phyloP scores from a whole-genome alignment of 2,329 filamentous ascomycete genomes.

The Colletotrichum eremochloae region DNA sequence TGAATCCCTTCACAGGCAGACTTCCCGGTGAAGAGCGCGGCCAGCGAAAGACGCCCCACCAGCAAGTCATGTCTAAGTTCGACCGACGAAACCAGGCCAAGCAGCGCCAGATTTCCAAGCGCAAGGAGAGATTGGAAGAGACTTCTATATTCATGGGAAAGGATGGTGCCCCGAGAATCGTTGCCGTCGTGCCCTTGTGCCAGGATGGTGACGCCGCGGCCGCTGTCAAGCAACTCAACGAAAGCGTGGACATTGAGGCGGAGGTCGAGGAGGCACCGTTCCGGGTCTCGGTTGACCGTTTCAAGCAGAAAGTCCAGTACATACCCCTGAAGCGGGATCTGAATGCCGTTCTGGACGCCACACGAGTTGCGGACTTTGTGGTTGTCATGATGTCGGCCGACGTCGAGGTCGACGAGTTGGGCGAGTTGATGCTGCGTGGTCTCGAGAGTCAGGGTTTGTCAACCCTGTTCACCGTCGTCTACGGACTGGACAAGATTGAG shows the following conservation, averaged over 20 bases:
- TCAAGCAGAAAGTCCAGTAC: constrained; percentile 95
- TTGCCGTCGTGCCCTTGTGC: constrained; percentile 89
- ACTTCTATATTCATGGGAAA: constrained; percentile 86
- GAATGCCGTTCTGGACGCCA: constrained; percentile 84
- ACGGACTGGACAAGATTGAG: constrained; percentile 82
- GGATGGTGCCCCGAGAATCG: constrained; percentile 88
- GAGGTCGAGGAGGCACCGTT: constrained; percentile 71
- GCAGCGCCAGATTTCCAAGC: constrained; percentile 87
- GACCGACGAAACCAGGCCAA: constrained; percentile 95
- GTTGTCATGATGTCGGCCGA: constrained; percentile 86
- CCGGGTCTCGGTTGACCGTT: constrained; percentile 83
- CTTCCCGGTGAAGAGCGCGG: constrained; percentile 77
- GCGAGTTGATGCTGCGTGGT: constrained; percentile 86
- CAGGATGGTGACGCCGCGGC: constrained; percentile 75
- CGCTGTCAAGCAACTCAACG: constrained; percentile 79
- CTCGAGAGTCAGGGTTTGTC: constrained; percentile 96
- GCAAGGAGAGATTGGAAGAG: constrained; percentile 84
- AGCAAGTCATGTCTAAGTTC: constrained; percentile 97
- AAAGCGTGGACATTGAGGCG: constrained; percentile 82
- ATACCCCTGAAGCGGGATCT: constrained; percentile 81
- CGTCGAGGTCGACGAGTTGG: constrained; percentile 85
- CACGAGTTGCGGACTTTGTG: constrained; percentile 91
- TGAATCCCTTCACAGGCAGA: constrained; percentile 70
- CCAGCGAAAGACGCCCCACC: constrained; percentile 88
- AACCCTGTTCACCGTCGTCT: constrained; percentile 88